Evolutionary conservation across 2,329 filamentous ascomycete genomes (phyloP).

Genomic region (Aureobasidium melanogenum): DNA sequence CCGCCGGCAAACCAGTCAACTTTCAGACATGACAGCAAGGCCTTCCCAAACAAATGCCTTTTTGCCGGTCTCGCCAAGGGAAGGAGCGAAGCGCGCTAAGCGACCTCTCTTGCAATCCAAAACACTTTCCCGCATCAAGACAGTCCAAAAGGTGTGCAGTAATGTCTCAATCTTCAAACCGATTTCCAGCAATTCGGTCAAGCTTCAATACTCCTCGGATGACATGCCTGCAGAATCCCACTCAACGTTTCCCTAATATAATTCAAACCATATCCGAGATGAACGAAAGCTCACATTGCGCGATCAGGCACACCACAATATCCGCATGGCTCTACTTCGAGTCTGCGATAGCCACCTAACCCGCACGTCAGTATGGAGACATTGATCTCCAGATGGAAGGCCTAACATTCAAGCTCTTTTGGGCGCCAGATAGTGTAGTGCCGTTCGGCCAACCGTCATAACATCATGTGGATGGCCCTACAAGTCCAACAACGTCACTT

Average conservation of each 20-base stretch:
- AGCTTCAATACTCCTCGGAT: neutral
- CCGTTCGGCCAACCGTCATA: neutral
- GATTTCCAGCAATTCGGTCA: neutral
- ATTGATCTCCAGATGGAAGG: neutral
- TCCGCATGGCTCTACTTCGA: neutral
- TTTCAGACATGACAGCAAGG: neutral
- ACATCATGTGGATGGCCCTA: neutral
- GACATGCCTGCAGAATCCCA: neutral
- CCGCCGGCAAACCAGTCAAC: neutral
- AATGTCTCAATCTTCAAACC: neutral
- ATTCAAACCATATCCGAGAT: neutral
- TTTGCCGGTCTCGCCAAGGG: neutral
- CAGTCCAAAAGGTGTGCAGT: neutral
- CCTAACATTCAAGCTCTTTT: neutral
- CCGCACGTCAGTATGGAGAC: neutral
- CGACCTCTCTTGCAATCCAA: neutral
- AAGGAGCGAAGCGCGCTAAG: neutral
- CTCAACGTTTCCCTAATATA: neutral
- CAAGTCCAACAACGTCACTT: neutral
- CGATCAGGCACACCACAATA: neutral
- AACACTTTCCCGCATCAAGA: neutral
- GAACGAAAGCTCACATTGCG: neutral
- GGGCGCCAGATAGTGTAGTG: neutral
- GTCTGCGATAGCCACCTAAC: neutral
- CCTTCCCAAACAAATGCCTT: neutral